A percentile compares a stretch with the other conserved stretches of the same genome.
Conservation (phyloP, 805 yeast species). For the Suhomyces sp. region DNA sequence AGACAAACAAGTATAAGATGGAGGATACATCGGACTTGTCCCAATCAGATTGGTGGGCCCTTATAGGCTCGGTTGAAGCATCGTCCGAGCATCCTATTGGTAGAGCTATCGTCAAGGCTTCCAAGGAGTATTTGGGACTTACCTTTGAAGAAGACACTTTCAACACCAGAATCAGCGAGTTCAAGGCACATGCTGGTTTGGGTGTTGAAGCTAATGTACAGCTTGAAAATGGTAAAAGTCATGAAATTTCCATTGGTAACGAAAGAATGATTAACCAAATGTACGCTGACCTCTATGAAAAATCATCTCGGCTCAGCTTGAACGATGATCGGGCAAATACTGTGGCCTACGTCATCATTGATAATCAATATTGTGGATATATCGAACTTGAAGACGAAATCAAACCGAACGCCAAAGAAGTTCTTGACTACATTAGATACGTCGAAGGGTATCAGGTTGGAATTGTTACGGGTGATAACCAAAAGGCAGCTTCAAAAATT, state of each 20-base stretch:
- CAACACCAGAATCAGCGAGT: constrained; percentile 26
- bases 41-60: constrained; percentile 45
- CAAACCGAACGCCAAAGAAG: constrained; percentile 60
- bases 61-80: constrained; percentile 58
- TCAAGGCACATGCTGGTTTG: constrained; percentile 41
- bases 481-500: constrained; percentile 56
- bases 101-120: constrained; percentile 53
- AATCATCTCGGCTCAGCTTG: constrained; percentile 9
- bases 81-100: constrained; percentile 90
- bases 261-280: constrained; percentile 33
- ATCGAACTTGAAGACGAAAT: constrained; percentile 66
- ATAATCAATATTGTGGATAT: constrained; percentile 59
- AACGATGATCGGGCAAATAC: constrained; percentile 36
- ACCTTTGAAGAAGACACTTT: constrained; percentile 34
- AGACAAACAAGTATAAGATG: constrained; percentile 25
- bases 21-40: constrained; percentile 14
- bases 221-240: constrained; percentile 21
- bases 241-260: constrained; percentile 53
- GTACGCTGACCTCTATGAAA: constrained; percentile 15
- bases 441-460: constrained; percentile 60
- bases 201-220: constrained; percentile 44
- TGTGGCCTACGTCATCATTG: constrained; percentile 54
- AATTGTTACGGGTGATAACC: constrained; percentile 87
- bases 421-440: constrained; percentile 52
- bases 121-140: constrained; percentile 24